phyloP scores from a whole-genome alignment of 2,329 filamentous ascomycete genomes.

The Furcasterigmium furcatum region DNA sequence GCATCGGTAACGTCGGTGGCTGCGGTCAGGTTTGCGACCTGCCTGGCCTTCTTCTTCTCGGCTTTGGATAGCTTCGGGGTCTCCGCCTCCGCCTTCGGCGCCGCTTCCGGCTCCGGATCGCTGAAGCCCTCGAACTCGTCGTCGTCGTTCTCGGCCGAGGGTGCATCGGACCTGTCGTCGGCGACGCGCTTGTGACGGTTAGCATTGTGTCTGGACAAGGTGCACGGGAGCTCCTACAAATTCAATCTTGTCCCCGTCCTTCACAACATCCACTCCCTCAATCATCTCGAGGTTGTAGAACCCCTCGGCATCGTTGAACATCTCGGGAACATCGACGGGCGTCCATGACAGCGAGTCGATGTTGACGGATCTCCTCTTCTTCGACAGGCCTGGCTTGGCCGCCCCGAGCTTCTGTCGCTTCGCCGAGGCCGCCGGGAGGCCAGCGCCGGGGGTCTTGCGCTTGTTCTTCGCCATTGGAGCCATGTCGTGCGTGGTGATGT shows the following conservation, averaged over 20 bases:
- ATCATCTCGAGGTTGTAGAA: conserved; percentile 92
- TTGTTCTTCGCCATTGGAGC: conserved; percentile 10
- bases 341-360: conserved; percentile 54
- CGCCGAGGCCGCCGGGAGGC: conserved; percentile 4
- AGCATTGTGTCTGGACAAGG: neutral
- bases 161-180: neutral
- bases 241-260: conserved; percentile 54
- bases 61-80: conserved; percentile 19
- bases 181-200: conserved; percentile 3
- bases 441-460: conserved; percentile 9
- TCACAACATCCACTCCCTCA: conserved; percentile 83
- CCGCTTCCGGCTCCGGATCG: conserved; percentile 37
- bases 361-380: conserved; percentile 38
- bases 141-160: conserved; percentile 25
- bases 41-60: conserved; percentile 22
- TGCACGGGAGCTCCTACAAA: conserved; percentile 40
- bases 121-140: conserved; percentile 66
- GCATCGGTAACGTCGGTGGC: neutral
- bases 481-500: conserved; percentile 2
- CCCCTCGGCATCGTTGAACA: conserved; percentile 84
- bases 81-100: conserved; percentile 17
- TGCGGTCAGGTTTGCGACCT: conserved; percentile 4
- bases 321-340: conserved; percentile 65
- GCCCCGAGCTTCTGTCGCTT: conserved; percentile 12
- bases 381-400: conserved; percentile 10